Evolutionary conservation across 495 filamentous ascomycete genomes (phyloP).

Genomic region (Mytilinidion resinicola): DNA sequence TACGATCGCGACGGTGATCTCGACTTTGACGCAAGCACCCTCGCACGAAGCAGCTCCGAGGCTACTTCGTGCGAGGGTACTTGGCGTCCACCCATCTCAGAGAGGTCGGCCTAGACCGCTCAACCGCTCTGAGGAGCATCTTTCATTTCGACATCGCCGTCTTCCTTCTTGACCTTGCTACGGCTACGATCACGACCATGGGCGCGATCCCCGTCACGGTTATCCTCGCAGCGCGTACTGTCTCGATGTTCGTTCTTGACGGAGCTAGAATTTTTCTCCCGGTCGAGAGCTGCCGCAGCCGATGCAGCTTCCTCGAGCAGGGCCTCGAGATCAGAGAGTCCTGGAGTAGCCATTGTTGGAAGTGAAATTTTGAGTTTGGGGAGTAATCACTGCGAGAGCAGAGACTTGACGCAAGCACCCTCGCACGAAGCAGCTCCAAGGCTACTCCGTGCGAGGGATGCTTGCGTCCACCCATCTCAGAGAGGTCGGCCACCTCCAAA

Average conservation of each 20-base stretch:
- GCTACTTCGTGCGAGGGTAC: too few species aligned
- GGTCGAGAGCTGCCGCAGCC: conserved; percentile 40
- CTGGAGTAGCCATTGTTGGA: neutral
- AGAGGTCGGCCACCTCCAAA: too few species aligned
- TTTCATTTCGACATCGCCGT: conserved; percentile 63
- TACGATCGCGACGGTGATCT: conserved; percentile 62
- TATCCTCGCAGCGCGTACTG: conserved; percentile 50
- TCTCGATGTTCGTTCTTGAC: conserved; percentile 51
- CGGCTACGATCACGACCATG: conserved; percentile 53
- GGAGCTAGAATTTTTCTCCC: conserved; percentile 53
- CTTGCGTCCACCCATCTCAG: too few species aligned
- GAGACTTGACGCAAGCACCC: too few species aligned
- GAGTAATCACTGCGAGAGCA: neutral
- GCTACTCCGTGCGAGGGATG: too few species aligned
- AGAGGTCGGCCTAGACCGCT: too few species aligned
- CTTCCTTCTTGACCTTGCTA: conserved; percentile 42
- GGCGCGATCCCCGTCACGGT: conserved; percentile 44
- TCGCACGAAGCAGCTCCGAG: too few species aligned
- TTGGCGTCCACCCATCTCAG: too few species aligned
- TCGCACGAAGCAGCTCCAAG: too few species aligned
- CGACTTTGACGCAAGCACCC: too few species aligned
- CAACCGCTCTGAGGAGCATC: conserved; percentile 60
- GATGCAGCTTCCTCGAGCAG: conserved; percentile 80
- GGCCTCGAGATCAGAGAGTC: conserved; percentile 50
- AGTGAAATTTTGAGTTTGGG: neutral